Evolutionary conservation across 805 yeast genomes (phyloP), one percentile per base, ranked within the genome.

Genomic region (Cyberlindnera meyerae): DNA sequence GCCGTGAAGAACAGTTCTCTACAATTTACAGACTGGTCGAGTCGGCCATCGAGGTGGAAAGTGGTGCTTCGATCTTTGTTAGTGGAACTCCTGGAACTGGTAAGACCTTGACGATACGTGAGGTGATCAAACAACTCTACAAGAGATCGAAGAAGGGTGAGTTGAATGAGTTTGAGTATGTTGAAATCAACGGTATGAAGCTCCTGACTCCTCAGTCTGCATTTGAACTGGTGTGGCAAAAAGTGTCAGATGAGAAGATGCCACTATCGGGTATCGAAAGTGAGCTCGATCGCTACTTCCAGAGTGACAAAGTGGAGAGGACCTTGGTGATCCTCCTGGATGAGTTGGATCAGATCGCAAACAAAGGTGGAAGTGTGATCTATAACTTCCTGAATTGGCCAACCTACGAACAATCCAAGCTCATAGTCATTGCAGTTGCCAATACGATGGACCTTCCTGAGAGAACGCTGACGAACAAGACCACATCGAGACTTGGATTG

Each of bases 1-100:
- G 97, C 39, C 71, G 98, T 37, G 97, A 87, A 45, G 72, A 73
- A 15, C 95, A 93, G 56, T 88, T 82, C 54, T 73, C 79, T 8
- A 73, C 78, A 37, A 64, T 93, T 5, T 85, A 79, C 56, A 54
- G 74, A 29, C 75, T 77, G 28, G 57, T 93, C 4, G 88, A 87
- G 48, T 69, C 77, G 30, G 83, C 95, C 0, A 74, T 90, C 24
- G 69, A 69, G 31, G 71, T 80, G 12, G 73, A 75, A 28, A 71
- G 82, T 1, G 97, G 97, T 0, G 73, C 89, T 7, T 86, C 96
- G 47, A 61, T 93, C 6, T 93, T 89, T 55, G 78, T 93, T 9
- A 86, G 96, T 59, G 99, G 99, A 4, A 87, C 96, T 0, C 98
- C 99, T 0, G 99, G 99, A 8, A 90, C 94, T 2, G 98, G 98